Conservation (phyloP, 2,329 filamentous ascomycete species). For the Cordyceps cicadae region DNA sequence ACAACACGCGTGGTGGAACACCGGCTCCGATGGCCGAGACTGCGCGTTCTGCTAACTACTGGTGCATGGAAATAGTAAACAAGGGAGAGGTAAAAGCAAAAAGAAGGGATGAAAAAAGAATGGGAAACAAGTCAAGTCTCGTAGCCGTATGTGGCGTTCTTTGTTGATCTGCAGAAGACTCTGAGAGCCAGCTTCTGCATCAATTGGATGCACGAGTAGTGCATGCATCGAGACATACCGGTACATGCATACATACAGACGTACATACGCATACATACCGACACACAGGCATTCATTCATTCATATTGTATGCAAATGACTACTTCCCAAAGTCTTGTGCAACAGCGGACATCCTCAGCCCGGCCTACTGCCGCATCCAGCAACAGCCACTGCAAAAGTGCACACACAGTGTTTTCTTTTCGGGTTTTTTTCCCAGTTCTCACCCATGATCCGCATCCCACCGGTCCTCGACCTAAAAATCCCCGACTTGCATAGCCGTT, state of each 20-base stretch:
- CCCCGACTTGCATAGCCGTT: constrained; percentile 1
- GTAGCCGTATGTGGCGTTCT: not conserved
- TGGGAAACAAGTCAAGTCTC: not conserved
- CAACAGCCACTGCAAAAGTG: not conserved
- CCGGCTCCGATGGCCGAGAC: not conserved
- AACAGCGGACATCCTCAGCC: not conserved
- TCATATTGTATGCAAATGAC: not conserved
- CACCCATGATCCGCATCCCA: not conserved
- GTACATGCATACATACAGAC: not conserved
- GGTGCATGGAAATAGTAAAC: not conserved
- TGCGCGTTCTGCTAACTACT: not conserved
- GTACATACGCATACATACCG: not conserved
- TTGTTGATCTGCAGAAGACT: not conserved
- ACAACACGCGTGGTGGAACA: not conserved
- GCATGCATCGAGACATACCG: too few relatives aligned
- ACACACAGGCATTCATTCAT: not conserved
- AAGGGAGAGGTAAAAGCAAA: not conserved
- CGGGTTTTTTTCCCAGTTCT: not conserved
- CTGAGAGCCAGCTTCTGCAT: not conserved
- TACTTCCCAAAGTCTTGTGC: not conserved
- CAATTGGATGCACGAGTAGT: constrained; percentile 2
- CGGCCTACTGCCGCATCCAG: not conserved
- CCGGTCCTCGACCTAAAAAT: not conserved
- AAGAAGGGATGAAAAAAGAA: not conserved
- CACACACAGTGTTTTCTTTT: not conserved